A percentile compares a stretch with the other conserved stretches of the same genome.
Conservation (phyloP, 1,139 yeast genomes). For the Zygosaccharomyces pseudobailii region DNA sequence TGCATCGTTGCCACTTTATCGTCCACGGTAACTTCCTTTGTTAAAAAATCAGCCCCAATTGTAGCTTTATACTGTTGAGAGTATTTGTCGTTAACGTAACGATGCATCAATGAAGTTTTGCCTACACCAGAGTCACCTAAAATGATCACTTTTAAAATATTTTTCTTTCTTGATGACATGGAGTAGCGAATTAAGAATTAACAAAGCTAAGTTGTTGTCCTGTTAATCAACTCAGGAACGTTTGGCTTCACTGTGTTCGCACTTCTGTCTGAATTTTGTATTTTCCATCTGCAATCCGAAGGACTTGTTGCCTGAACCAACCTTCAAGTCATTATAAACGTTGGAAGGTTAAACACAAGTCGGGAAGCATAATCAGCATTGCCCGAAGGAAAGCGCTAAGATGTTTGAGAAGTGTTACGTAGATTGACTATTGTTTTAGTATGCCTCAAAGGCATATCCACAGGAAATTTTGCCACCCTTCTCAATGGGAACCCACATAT, state of each 20-base stretch:
- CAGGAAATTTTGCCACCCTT: no score
- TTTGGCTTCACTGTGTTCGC: not conserved
- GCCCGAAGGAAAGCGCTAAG: no score
- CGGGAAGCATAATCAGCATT: no score
- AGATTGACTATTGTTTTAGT: no score
- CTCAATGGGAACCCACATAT: no score
- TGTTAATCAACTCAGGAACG: no score
- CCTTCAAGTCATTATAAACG: slow-evolving; percentile 1
- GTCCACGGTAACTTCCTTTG: slow-evolving; percentile 83
- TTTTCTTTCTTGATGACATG: slow-evolving; percentile 81
- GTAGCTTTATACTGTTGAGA: slow-evolving; percentile 96
- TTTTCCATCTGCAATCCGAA: not conserved
- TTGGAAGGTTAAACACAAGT: no score
- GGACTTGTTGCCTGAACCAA: not conserved
- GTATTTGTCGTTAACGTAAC: slow-evolving; percentile 91
- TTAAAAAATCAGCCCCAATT: slow-evolving; percentile 94
- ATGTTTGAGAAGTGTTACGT: no score
- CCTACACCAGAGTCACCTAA: slow-evolving; percentile 98
- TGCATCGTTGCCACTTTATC: slow-evolving; percentile 70
- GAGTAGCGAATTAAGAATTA: not conserved
- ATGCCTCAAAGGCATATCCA: no score
- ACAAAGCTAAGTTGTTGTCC: no score
- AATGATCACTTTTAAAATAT: slow-evolving; percentile 86
- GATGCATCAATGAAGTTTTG: slow-evolving; percentile 92
- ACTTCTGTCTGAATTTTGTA: not conserved